Conservation (phyloP, 371 early-diverging fungal species). For the Cokeromyces recurvatus region DNA sequence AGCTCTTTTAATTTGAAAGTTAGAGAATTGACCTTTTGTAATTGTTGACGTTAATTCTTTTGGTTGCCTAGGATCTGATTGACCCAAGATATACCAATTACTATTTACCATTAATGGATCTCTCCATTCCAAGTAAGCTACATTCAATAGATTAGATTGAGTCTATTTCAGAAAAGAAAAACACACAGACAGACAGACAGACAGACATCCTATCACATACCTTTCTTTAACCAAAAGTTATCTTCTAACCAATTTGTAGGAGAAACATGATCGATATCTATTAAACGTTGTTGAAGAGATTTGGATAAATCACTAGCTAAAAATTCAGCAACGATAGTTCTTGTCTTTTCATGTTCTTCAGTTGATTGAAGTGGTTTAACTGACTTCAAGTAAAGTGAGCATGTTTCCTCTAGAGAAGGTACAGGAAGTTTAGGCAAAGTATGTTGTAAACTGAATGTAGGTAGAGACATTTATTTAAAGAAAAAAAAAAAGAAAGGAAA, state of each 20-base stretch:
- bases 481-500: too few species aligned
- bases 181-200: background rate
- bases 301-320: conserved; percentile 18
- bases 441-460: conserved; percentile 68
- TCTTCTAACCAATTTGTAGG: conserved; percentile 69
- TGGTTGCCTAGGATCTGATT: conserved; percentile 1
- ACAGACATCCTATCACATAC: conserved; percentile 7
- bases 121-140: conserved; percentile 90
- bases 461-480: too few species aligned
- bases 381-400: conserved; percentile 62
- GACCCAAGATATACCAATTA: conserved; percentile 79
- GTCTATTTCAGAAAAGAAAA: background rate
- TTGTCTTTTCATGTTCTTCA: conserved; percentile 19
- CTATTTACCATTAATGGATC: conserved; percentile 83
- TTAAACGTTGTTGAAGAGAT: conserved; percentile 50
- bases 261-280: conserved; percentile 52
- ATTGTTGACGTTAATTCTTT: conserved; percentile 35
- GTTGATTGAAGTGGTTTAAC: conserved; percentile 54
- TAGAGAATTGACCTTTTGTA: conserved; percentile 47
- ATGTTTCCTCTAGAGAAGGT: conserved; percentile 72
- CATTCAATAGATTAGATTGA: conserved; percentile 13
- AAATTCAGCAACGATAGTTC: conserved; percentile 25
- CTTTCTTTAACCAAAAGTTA: conserved; percentile 53
- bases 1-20: conserved; percentile 79
- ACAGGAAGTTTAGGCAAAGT: conserved; percentile 76